Base-by-base conservation (phyloP, 257 asterid genomes). In the Phtheirospermum japonicum region DNA sequence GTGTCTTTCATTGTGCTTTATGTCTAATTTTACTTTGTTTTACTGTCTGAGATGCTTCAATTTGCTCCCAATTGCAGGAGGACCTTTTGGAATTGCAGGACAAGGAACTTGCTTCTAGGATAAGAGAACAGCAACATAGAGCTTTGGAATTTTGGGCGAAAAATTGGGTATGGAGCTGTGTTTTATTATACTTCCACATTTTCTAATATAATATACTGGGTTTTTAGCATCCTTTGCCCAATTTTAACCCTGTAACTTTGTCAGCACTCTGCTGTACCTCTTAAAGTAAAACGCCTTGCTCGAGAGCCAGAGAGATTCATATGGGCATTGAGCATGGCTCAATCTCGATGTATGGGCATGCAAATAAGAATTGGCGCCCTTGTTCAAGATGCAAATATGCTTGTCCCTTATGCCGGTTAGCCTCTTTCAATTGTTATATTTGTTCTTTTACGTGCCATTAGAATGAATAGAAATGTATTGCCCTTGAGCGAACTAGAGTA, bases 331-430 rank as follows among this genome's bases (percentile, higher is more conserved):
- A 78, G 95, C 70, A 82, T 89, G 70, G 94, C 93, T 11, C 99
- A 89, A 67, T 80, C 99, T 71, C 88, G 99, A 69, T 80, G 94
- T 64, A 83, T 79, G 69, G 76, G 58, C 80, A 67, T 74, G 81
- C 86, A 89, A 78, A 79, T 83, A 33, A 87, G 95, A 78, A 77
- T 92, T 12, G 99, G 99, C 55, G 86, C 99, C 64, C 84, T 89
- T 69, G 78, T 78, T 74, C 96, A 92, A 73, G 92, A 92, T 76
- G 46, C 96, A 71, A 82, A 87, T 80, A 77, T 92, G 99, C 80
- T 89, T 50, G 68, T 92, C 63, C 99, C 99, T 69, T 92, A 89
- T 83, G 99, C 99, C 55, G 99, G 99, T 92, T 73, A 75, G 97
- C 76, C 71, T 76, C 66, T 69, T 60, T 5, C 7, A 55, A 26